Percentiles rank a stretch among this genome's conserved stretches.
Evolutionary conservation across 108 stramenopile genomes (phyloP).

Genomic region (Skeletonema menzelii): DNA sequence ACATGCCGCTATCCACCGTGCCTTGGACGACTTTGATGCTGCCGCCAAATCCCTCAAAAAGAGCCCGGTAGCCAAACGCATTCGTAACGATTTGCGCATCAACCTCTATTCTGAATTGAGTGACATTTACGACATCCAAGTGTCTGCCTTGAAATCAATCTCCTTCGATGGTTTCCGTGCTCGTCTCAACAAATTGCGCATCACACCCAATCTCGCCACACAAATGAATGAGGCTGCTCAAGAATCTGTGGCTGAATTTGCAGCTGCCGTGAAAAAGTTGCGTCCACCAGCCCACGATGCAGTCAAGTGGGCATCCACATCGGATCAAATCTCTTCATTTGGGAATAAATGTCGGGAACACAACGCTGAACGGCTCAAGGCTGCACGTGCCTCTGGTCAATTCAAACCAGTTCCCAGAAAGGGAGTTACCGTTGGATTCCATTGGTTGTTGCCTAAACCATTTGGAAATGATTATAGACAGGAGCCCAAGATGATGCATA

Average conservation of each 20-base stretch:
- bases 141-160: constrained; percentile 51
- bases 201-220: constrained; percentile 65
- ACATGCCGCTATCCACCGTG: constrained; percentile 64
- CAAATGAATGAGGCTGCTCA: constrained; percentile 71
- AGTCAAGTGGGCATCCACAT: constrained; percentile 45
- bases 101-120: constrained; percentile 58
- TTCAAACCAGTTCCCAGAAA: constrained; percentile 83
- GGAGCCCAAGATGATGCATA: constrained; percentile 78
- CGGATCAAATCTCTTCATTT: constrained; percentile 47
- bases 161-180: constrained; percentile 71
- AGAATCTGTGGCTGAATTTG: constrained; percentile 55
- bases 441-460: constrained; percentile 92
- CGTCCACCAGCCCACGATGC: constrained; percentile 1
- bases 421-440: constrained; percentile 87
- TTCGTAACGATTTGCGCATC: constrained; percentile 57
- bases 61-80: constrained; percentile 57
- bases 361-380: constrained; percentile 63
- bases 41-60: constrained; percentile 37
- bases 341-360: constrained; percentile 54
- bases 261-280: constrained; percentile 53
- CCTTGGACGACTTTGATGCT: constrained; percentile 53
- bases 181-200: constrained; percentile 65
- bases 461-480: constrained; percentile 89
- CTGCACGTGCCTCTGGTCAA: constrained; percentile 77
- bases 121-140: constrained; percentile 63